phyloP scores from a whole-genome alignment of 176 grass and related monocot genomes.

The Ananas comosus region DNA sequence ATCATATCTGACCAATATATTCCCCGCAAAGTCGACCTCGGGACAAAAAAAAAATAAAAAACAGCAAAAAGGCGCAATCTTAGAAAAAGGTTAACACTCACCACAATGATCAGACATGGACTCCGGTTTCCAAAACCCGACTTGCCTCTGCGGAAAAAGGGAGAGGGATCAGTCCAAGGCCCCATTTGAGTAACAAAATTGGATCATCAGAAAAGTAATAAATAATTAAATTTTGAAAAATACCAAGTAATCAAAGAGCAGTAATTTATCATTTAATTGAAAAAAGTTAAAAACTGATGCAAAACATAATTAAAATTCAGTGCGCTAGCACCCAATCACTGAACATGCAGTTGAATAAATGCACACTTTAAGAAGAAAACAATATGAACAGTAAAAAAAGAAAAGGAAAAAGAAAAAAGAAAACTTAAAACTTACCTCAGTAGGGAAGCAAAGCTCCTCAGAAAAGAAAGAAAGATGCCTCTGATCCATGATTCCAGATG shows the following conservation, averaged over 20 bases:
- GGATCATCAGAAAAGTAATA: background rate
- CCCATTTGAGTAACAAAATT: background rate
- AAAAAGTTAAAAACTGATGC: background rate
- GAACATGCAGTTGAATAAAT: background rate
- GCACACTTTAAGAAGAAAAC: no score
- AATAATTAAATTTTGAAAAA: constrained; percentile 8
- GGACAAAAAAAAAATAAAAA: background rate
- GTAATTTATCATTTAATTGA: background rate
- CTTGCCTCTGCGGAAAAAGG: constrained; percentile 22
- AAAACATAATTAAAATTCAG: background rate
- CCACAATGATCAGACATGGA: constrained; percentile 32
- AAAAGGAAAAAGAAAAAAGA: background rate
- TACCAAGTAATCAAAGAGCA: constrained; percentile 4
- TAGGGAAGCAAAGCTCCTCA: constrained; percentile 28
- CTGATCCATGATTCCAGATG: constrained; percentile 34
- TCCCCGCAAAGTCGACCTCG: background rate
- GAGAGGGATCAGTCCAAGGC: constrained; percentile 6
- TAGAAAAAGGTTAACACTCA: constrained; percentile 16
- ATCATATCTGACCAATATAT: background rate
- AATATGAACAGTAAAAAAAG: background rate
- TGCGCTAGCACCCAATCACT: background rate
- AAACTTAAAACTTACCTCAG: constrained; percentile 23
- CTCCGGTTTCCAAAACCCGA: constrained; percentile 50
- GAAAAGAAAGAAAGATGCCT: constrained; percentile 40
- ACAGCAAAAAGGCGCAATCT: background rate